Evolutionary conservation across 352 stramenopile genomes (phyloP), one percentile per base, ranked within the genome.

Genomic region (Pelagophyceae sp.): DNA sequence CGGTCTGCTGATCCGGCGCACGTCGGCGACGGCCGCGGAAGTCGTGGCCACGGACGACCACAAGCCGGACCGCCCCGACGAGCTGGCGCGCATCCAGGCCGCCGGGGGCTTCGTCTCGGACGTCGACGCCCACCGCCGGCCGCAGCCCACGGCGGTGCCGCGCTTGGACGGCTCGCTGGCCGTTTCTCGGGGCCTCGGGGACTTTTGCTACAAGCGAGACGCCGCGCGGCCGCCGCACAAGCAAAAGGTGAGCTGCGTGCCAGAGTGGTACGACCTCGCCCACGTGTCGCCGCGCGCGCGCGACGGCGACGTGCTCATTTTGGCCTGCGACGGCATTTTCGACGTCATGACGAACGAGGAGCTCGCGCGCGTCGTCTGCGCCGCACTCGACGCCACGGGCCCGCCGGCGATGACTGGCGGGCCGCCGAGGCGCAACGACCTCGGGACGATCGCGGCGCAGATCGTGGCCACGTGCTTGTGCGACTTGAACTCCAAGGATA

Each of bases 251-350:
- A 78, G 82, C 6, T 81, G 79, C 45, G 78, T 83, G 58, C 83
- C 87, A 1, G 85, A 89, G 29, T 82, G 87, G 67, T 74, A 74
- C 38, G 33, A 32, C 35, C 31, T 45, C 60, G 60, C 0, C 69
- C 33, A 75, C 38, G 76, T 76, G 17, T 23, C 11, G 45, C n/a
- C n/a, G n/a, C n/a, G n/a, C n/a, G n/a, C n/a, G n/a, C n/a, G n/a
- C n/a, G 45, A 54, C 45, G 88, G 92, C 76, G 79, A 86, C 54
- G 89, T 88, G 61, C 72, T 94, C 32, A 80, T 94, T 72, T 77
- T 93, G 50, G 89, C 88, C 29, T 93, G 87, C 76, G 89, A 94
- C 79, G 89, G 89, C 25, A 83, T 94, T 71, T 94, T 86, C 83
- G 89, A 94, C 80, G 89, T 94, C 19, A 90, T 92, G 82, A 79